Evolutionary conservation across 306 rosid species (phyloP), one percentile per base, ranked within the genome.

Genomic region (Mucuna pruriens): DNA sequence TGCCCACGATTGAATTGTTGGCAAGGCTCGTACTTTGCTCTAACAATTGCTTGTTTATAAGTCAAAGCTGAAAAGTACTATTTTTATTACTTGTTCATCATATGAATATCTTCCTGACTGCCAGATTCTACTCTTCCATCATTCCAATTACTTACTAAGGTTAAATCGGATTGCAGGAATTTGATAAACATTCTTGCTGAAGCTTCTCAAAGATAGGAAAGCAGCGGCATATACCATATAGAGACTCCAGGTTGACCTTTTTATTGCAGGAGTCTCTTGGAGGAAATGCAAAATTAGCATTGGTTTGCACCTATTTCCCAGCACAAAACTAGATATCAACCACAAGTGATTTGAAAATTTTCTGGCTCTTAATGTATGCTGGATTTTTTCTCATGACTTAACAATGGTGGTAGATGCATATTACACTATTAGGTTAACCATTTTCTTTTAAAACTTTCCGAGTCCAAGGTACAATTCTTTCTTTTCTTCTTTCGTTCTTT

Each of bases 231-330:
- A 91, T 94, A 86, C 98, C 97, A 23, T 94, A 94, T 52, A 87
- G 98, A 90, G 98, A 94, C 66, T 94, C 98, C 82, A 88, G 88
- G 84, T 79, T 94, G 86, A 94, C 98, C 65, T 94, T 94, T 86
- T 87, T 94, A 64, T 83, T 94, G 80, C 97, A 94, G 86, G 98
- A 94, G 45, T 94, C 98, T 81, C 97, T 94, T n/a, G 98, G 98
- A 38, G 98, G 97, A 63, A 94, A 94, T 90, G 96, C 97, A 57
- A 94, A 91, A 82, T 87, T 94, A 77, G 92, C 98, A 16, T 87
- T 94, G 91, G 93, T 94, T 77, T 94, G 98, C 75, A 94, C 98
- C n/a, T 82, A 84, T 94, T 86, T 94, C 98, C 97, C 97, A 48
- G 86, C 96, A 26, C 96, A 88, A 44, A 87, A 97, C 97, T 94